A percentile compares a stretch with the other conserved stretches of the same genome.
Evolutionary conservation across 257 asterid genomes (phyloP).

Genomic region (Gentiana straminea): DNA sequence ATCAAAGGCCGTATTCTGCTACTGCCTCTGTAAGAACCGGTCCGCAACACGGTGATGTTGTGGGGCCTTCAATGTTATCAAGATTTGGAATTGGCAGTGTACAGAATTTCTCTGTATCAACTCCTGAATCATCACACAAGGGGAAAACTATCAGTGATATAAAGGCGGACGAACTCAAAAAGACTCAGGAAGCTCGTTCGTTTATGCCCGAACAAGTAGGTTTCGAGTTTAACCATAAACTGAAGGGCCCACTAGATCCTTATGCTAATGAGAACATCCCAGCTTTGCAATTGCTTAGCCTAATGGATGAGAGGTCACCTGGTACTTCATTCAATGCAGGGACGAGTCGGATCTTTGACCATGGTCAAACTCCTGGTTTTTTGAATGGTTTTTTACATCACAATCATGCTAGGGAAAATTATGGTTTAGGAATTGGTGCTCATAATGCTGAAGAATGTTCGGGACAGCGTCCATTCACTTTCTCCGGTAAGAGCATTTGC

Average conservation of each 20-base stretch:
- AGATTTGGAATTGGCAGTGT: constrained; percentile 19
- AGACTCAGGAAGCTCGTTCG: constrained; percentile 6
- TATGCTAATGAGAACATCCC: constrained; percentile 59
- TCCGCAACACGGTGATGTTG: constrained; percentile 14
- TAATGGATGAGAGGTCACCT: constrained; percentile 48
- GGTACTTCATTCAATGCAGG: constrained; percentile 25
- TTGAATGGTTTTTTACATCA: constrained; percentile 21
- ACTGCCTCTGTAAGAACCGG: constrained; percentile 26
- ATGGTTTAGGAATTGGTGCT: constrained; percentile 16
- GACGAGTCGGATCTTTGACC: constrained; percentile 25
- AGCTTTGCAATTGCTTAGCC: constrained; percentile 67
- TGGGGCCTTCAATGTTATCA: constrained; percentile 13
- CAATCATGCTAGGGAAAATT: constrained; percentile 20
- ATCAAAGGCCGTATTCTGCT: constrained; percentile 24
- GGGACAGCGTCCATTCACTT: constrained; percentile 16
- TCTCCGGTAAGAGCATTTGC: constrained; percentile 21
- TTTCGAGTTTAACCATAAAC: constrained; percentile 13
- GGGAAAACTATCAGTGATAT: constrained; percentile 32
- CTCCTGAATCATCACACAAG: constrained; percentile 11
- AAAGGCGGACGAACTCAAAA: constrained; percentile 19
- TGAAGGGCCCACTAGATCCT: constrained; percentile 32
- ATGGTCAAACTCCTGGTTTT: constrained; percentile 33
- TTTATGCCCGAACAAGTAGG: constrained; percentile 11
- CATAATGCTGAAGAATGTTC: constrained; percentile 26
- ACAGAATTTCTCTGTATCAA: constrained; percentile 17